Conservation (phyloP, 2,329 filamentous ascomycete genomes). For the Neoascochyta sp. region DNA sequence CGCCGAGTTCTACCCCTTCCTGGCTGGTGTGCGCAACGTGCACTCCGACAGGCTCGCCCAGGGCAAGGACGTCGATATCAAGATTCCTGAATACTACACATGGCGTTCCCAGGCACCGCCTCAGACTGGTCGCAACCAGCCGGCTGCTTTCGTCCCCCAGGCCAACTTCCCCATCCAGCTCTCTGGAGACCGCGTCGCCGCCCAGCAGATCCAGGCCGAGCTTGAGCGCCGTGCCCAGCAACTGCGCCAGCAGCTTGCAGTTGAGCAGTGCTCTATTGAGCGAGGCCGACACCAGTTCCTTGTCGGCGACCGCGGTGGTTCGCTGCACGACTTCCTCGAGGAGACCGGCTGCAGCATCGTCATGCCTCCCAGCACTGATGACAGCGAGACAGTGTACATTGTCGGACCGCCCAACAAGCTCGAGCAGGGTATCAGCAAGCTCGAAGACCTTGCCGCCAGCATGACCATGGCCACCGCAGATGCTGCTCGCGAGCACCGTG, state of each 20-base stretch:
- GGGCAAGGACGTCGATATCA: conserved; percentile 71
- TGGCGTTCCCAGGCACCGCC: conserved; percentile 67
- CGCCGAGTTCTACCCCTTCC: conserved; percentile 91
- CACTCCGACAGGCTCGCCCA: conserved; percentile 65
- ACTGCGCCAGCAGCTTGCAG: conserved; percentile 69
- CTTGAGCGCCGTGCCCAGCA: conserved; percentile 76
- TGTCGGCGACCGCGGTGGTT: conserved; percentile 75
- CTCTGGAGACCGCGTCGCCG: conserved; percentile 77
- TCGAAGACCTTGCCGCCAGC: conserved; percentile 81
- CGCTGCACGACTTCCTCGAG: conserved; percentile 79
- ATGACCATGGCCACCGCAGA: conserved; percentile 85
- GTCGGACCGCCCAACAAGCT: conserved; percentile 75
- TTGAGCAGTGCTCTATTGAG: conserved; percentile 78
- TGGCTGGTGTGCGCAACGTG: conserved; percentile 73
- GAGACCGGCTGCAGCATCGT: conserved; percentile 89
- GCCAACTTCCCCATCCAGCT: conserved; percentile 76
- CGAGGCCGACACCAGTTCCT: conserved; percentile 92
- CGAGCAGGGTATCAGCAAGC: conserved; percentile 70
- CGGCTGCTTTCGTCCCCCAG: conserved; percentile 67
- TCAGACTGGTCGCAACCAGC: conserved; percentile 59
- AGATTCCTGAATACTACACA: conserved; percentile 76
- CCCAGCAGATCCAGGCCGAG: conserved; percentile 72
- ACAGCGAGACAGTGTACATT: conserved; percentile 79
- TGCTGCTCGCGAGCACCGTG: conserved; percentile 73
- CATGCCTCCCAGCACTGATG: conserved; percentile 69